A percentile compares a stretch with the other conserved stretches of the same genome.
Evolutionary conservation across 805 yeast genomes (phyloP).

Genomic region (Debaryomyces prosopidis): DNA sequence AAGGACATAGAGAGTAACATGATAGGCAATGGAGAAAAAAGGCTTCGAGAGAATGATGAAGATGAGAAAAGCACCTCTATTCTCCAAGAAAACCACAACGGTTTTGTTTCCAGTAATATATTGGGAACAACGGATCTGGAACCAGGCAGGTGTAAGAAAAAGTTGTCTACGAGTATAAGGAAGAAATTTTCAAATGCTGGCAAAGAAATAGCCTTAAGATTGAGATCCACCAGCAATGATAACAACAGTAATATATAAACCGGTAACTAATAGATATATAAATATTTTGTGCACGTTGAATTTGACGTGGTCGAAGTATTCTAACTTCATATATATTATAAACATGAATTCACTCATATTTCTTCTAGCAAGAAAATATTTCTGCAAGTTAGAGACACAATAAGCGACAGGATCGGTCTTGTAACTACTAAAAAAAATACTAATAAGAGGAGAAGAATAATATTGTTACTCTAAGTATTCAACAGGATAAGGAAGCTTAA

Average conservation of each 20-base stretch:
- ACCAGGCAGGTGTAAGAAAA: conserved; percentile 4
- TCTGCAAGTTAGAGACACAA: too few species aligned
- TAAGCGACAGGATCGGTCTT: too few species aligned
- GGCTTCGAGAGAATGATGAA: conserved; percentile 17
- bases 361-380: too few species aligned
- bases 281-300: neutral
- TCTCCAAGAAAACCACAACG: neutral
- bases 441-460: too few species aligned
- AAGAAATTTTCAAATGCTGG: conserved; percentile 13
- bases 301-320: too few species aligned
- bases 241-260: neutral
- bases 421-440: too few species aligned
- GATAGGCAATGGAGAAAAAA: conserved; percentile 11
- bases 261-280: neutral
- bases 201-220: conserved; percentile 14
- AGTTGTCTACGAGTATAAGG: conserved; percentile 12
- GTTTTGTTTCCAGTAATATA: neutral
- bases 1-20: conserved; percentile 7
- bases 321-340: too few species aligned
- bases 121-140: neutral
- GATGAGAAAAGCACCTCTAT: neutral
- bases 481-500: too few species aligned
- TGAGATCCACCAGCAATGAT: conserved; percentile 2
- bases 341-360: too few species aligned
- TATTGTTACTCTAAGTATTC: too few species aligned